These are phyloP conservation scores for Straminergon stramineum DNA, from an alignment of 225 moss, liverwort and hornwort genomes.

Conservation along the genomic window DNA sequence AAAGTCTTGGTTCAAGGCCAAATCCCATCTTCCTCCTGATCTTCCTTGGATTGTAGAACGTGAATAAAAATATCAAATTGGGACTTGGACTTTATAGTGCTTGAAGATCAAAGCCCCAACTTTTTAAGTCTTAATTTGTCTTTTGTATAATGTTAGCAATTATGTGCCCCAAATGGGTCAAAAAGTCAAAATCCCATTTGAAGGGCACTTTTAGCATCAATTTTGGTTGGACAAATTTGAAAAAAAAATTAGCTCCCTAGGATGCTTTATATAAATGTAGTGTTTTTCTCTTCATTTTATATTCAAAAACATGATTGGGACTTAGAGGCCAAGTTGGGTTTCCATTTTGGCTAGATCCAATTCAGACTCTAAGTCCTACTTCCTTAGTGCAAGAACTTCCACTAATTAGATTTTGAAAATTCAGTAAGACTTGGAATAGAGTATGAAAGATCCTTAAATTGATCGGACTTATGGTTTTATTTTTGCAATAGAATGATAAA, in stretches of 20 bases:
- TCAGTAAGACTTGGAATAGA: background rate
- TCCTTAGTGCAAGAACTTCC: accelerated
- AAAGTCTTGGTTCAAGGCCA: too few species aligned
- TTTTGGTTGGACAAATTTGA: accelerated
- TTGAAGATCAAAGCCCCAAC: background rate
- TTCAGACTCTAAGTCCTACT: background rate
- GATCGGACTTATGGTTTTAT: background rate
- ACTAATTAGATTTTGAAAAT: background rate
- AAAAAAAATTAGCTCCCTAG: accelerated
- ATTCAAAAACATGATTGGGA: background rate
- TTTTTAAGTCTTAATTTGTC: background rate
- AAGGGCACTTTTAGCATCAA: background rate
- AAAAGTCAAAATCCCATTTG: background rate
- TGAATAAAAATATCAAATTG: background rate
- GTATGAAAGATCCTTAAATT: accelerated
- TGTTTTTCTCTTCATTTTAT: background rate
- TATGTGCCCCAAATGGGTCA: background rate
- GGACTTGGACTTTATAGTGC: background rate
- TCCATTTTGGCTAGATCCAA: accelerated
- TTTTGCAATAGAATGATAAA: background rate
- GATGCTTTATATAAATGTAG: accelerated
- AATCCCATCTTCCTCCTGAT: too few species aligned
- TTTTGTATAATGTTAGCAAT: background rate
- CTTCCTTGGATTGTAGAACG: background rate
- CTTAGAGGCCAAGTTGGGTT: accelerated